Percentiles rank a stretch among this genome's conserved stretches.
Conservation (phyloP, 768 basidiomycete species). For the Rhodotorula paludigena region DNA sequence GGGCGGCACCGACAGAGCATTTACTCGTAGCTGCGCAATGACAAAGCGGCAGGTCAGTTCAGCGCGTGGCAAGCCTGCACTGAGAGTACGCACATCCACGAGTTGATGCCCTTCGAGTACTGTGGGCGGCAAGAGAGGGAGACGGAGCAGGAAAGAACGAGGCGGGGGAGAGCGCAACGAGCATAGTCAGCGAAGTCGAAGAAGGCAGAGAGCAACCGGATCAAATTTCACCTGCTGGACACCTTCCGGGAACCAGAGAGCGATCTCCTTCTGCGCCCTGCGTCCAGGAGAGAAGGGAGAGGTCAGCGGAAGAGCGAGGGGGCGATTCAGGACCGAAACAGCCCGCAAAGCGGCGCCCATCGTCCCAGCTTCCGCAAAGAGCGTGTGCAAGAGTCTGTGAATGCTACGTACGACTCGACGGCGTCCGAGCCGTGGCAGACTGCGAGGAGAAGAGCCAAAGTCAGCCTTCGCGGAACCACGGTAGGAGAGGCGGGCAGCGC, state of each 20-base stretch:
- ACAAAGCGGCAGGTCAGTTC: background rate
- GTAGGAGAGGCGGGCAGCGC: constrained; percentile 43
- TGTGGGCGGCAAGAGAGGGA: background rate
- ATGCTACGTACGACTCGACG: constrained; percentile 47
- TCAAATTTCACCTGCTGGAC: constrained; percentile 50
- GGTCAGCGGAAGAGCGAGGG: background rate
- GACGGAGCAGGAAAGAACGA: background rate
- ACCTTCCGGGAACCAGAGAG: constrained; percentile 90
- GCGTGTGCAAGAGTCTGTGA: background rate
- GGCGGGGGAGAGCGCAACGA: background rate
- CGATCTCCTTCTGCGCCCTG: constrained; percentile 81
- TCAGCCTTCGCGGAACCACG: background rate
- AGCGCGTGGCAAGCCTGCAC: no score
- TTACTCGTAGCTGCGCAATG: background rate
- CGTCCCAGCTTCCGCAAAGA: background rate
- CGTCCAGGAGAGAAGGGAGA: no score
- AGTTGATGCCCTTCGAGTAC: no score
- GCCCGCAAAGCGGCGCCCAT: no score
- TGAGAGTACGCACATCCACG: no score
- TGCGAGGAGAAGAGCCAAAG: background rate
- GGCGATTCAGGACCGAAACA: no score
- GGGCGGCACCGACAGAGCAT: no score
- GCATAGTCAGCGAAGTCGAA: background rate
- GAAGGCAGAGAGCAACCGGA: background rate
- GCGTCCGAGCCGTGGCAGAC: constrained; percentile 46